These are phyloP conservation scores for Pseudophaeomoniella oleicola DNA, from an alignment of 2,329 filamentous ascomycete genomes.

Conservation along the genomic window DNA sequence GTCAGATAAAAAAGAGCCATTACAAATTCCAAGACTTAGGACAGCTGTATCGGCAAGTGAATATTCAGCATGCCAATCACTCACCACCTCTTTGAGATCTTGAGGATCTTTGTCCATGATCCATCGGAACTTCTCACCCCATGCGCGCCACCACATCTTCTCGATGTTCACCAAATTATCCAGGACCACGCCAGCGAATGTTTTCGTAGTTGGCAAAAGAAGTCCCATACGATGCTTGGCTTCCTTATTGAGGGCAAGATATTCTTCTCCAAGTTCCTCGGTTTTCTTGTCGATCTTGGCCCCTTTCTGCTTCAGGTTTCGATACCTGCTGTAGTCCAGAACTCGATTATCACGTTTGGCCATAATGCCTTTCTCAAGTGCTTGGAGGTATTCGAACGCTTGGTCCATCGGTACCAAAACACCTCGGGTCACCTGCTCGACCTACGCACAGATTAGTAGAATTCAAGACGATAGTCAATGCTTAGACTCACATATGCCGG, in stretches of 20 bases:
- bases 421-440: constrained; percentile 28
- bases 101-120: constrained; percentile 56
- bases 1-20: constrained; percentile 50
- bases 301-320: constrained; percentile 61
- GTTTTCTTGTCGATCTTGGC: constrained; percentile 82
- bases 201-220: constrained; percentile 67
- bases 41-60: constrained; percentile 60
- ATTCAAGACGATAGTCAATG: too few species aligned
- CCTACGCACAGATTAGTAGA: too few species aligned
- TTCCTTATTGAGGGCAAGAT: constrained; percentile 79
- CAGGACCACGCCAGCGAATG: constrained; percentile 69
- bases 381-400: constrained; percentile 9
- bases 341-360: constrained; percentile 90
- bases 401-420: constrained; percentile 4
- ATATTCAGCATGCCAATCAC: constrained; percentile 66
- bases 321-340: constrained; percentile 71
- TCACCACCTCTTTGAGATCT: constrained; percentile 58
- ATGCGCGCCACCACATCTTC: constrained; percentile 53
- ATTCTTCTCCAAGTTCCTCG: constrained; percentile 71
- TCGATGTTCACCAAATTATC: constrained; percentile 76
- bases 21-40: constrained; percentile 60
- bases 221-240: constrained; percentile 83
- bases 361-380: constrained; percentile 44
- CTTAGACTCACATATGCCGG: constrained; percentile 82
- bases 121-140: constrained; percentile 49